Base-by-base conservation (phyloP, 2,329 filamentous ascomycete species). In the Aspergillus tanneri region DNA sequence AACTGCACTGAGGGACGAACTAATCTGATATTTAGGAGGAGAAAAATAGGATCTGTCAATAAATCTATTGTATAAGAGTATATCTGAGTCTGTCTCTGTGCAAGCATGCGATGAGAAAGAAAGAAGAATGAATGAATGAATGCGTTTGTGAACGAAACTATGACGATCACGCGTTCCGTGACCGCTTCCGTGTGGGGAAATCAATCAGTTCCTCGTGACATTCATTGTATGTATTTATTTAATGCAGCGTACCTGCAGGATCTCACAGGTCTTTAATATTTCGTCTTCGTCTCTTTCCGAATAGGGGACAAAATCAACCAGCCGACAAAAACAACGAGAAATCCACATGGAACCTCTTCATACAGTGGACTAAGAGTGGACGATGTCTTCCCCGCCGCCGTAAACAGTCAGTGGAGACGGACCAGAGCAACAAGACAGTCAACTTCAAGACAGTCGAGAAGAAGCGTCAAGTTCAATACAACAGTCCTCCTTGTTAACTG, bases 181-280 rank as follows among this genome's bases (percentile, higher is more conserved):
- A 56, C 54, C 54, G 54, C 54, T 54, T 56, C 54, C 51, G 45
- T 53, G 52, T 55, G 53, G 53, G 50, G 53, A 54, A 49, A 24
- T 16, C 24, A 18, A 12, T 36, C 34, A 30, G 23, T 45, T 34
- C 30, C n/a, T n/a, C n/a, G n/a, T n/a, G n/a, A n/a, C n/a, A n/a
- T n/a, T n/a, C n/a, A n/a, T n/a, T n/a, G n/a, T n/a, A n/a, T n/a
- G n/a, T n/a, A n/a, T n/a, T n/a, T n/a, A n/a, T n/a, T n/a, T n/a
- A n/a, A n/a, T n/a, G n/a, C n/a, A n/a, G n/a, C n/a, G n/a, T n/a
- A n/a, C n/a, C n/a, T n/a, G n/a, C n/a, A n/a, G n/a, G n/a, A n/a
- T n/a, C n/a, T n/a, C n/a, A n/a, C n/a, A n/a, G n/a, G n/a, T n/a
- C n/a, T n/a, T n/a, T n/a, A n/a, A n/a, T n/a, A n/a, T n/a, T n/a